These are phyloP conservation scores for Cladophialophora bantiana DNA, from an alignment of 2,329 filamentous ascomycete species.

Conservation along the genomic window DNA sequence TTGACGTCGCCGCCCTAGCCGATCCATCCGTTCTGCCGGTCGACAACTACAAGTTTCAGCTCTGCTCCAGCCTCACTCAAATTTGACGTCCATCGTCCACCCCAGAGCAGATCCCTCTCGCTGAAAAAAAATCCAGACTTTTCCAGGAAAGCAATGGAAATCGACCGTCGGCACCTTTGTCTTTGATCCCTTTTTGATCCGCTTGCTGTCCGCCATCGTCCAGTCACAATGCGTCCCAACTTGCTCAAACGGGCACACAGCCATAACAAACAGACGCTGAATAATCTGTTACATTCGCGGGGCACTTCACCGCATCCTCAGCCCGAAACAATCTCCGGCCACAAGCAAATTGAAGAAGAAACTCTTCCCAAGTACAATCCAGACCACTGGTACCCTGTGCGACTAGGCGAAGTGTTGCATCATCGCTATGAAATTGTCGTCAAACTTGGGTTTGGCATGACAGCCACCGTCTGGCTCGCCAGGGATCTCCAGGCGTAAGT, in stretches of 20 bases:
- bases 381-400: conserved; percentile 50
- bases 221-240: conserved; percentile 29
- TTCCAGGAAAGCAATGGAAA: conserved; percentile 13
- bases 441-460: conserved; percentile 53
- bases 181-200: conserved; percentile 13
- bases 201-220: not conserved
- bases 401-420: conserved; percentile 48
- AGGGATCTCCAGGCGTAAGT: conserved; percentile 45
- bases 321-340: conserved; percentile 36
- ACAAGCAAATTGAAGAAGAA: conserved; percentile 51
- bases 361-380: conserved; percentile 46
- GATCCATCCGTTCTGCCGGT: conserved; percentile 13
- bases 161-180: not conserved
- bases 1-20: conserved; percentile 19
- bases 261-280: conserved; percentile 33
- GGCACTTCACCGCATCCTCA: conserved; percentile 36
- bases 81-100: conserved; percentile 27
- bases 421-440: conserved; percentile 48
- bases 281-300: conserved; percentile 31
- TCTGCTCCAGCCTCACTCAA: conserved; percentile 33
- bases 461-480: conserved; percentile 55
- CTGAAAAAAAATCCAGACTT: not conserved
- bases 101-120: not conserved
- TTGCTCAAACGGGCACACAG: conserved; percentile 36
- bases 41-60: conserved; percentile 27